Conservation (phyloP, 2,329 filamentous ascomycete species). For the Monilinia vaccinii-corymbosi region DNA sequence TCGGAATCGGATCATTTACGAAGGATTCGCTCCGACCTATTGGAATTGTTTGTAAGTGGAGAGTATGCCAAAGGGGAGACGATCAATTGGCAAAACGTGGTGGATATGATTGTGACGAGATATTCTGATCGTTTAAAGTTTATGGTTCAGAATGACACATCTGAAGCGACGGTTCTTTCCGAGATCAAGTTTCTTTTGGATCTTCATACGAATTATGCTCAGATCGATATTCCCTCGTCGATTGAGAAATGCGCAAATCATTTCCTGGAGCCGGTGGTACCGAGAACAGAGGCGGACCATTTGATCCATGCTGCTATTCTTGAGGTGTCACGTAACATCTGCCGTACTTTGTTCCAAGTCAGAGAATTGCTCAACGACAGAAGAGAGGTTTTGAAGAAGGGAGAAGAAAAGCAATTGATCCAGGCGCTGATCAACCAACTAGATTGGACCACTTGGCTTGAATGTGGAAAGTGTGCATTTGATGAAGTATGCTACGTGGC, state of each 20-base stretch:
- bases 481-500: conserved; percentile 51
- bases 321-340: conserved; percentile 34
- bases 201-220: conserved; percentile 36
- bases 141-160: conserved; percentile 11
- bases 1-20: conserved; percentile 23
- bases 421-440: conserved; percentile 6
- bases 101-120: conserved; percentile 55
- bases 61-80: conserved; percentile 11
- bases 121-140: conserved; percentile 46
- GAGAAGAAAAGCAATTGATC: neutral
- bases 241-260: conserved; percentile 39
- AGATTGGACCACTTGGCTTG: conserved; percentile 50
- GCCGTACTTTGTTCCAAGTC: conserved; percentile 27
- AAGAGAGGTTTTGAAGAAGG: neutral
- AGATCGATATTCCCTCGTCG: conserved; percentile 32
- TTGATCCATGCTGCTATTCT: conserved; percentile 38
- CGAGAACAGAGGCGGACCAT: conserved; percentile 35
- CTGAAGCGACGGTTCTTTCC: conserved; percentile 28
- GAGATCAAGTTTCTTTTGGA: conserved; percentile 34
- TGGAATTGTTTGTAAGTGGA: conserved; percentile 31
- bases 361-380: conserved; percentile 12
- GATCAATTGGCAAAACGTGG: conserved; percentile 52
- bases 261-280: conserved; percentile 31
- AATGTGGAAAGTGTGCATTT: conserved; percentile 41
- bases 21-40: conserved; percentile 36